These are phyloP conservation scores for Meira nashicola DNA, from an alignment of 1,284 basidiomycete species.

Conservation along the genomic window DNA sequence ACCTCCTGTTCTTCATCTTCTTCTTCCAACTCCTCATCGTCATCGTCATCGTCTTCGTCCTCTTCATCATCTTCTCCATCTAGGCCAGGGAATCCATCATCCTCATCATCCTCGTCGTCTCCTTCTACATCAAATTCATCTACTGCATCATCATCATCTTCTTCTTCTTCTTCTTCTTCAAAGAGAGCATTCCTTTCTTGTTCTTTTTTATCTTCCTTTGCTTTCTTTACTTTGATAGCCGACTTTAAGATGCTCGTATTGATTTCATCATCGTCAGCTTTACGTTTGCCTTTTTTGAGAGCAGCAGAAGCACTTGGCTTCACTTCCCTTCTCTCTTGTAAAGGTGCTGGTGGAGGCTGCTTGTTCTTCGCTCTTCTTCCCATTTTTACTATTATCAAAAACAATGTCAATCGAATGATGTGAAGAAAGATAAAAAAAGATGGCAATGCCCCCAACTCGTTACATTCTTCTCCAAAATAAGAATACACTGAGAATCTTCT, in stretches of 20 bases:
- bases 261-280: conserved; percentile 40
- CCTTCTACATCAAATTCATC: conserved; percentile 54
- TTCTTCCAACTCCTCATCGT: conserved; percentile 6
- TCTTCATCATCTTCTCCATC: conserved; percentile 43
- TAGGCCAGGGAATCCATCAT: conserved; percentile 53
- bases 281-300: conserved; percentile 50
- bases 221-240: conserved; percentile 25
- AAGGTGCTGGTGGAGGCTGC: conserved; percentile 65
- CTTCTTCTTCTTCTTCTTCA: conserved; percentile 50
- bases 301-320: background rate
- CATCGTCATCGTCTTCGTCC: conserved; percentile 12
- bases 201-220: background rate
- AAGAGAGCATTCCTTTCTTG: conserved; percentile 1
- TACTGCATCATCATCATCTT: conserved; percentile 56
- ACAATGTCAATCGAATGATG: too few relatives aligned
- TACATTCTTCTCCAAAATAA: too few relatives aligned
- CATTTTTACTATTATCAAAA: too few relatives aligned
- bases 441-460: too few relatives aligned
- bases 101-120: conserved; percentile 25
- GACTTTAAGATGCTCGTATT: conserved; percentile 7
- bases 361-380: conserved; percentile 86
- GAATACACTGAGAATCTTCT: too few relatives aligned
- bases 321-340: conserved; percentile 13
- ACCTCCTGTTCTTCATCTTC: conserved; percentile 25
- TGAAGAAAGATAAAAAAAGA: too few relatives aligned